Evolutionary conservation across 495 filamentous ascomycete genomes (phyloP).

Genomic region (Penicillium taxi): DNA sequence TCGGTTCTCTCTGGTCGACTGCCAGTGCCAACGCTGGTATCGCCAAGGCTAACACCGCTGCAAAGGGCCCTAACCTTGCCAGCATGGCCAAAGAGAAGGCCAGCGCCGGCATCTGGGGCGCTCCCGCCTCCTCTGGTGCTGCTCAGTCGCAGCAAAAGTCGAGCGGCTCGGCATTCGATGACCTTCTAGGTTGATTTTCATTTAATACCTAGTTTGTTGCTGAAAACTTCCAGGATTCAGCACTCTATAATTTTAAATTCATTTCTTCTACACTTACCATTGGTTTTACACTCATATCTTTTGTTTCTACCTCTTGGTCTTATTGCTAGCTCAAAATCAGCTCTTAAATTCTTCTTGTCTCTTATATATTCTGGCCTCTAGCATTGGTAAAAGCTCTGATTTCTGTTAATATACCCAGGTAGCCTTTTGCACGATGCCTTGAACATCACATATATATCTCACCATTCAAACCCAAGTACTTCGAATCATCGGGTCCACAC

Average conservation of each 20-base stretch:
- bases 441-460: no score
- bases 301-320: no score
- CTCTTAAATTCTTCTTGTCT: background rate
- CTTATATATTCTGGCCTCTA: background rate
- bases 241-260: slow-evolving; percentile 6
- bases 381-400: no score
- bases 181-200: slow-evolving; percentile 53
- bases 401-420: no score
- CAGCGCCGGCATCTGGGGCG: slow-evolving; percentile 88
- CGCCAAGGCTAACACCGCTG: slow-evolving; percentile 60
- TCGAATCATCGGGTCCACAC: no score
- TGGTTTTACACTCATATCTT: no score
- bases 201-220: slow-evolving; percentile 1
- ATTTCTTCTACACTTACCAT: no score
- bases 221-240: slow-evolving; percentile 4
- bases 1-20: slow-evolving; percentile 75
- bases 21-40: slow-evolving; percentile 68
- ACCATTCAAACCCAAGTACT: no score
- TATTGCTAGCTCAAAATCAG: no score
- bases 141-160: slow-evolving; percentile 22
- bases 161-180: slow-evolving; percentile 49
- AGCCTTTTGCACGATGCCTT: no score
- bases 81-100: slow-evolving; percentile 95
- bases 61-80: slow-evolving; percentile 69
- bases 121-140: slow-evolving; percentile 37